Percentiles rank a stretch among this genome's conserved stretches.
phyloP scores from a whole-genome alignment of 2,329 filamentous ascomycete genomes.

The Calonectria crousiana region DNA sequence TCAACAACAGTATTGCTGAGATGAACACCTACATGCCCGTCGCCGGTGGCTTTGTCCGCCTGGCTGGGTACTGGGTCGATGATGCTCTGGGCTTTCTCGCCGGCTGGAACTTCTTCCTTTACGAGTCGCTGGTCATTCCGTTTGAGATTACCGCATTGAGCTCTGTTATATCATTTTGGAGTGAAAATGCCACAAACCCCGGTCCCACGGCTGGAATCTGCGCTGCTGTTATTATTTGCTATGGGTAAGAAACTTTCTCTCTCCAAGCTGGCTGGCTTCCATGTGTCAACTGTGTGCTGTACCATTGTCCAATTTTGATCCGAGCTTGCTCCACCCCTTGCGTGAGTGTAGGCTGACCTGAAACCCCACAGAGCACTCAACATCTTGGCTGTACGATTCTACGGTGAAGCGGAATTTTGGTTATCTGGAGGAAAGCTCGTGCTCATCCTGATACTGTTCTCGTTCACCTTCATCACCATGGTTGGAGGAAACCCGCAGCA shows the following conservation, averaged over 20 bases:
- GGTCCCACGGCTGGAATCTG: constrained; percentile 76
- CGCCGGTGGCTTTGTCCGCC: constrained; percentile 72
- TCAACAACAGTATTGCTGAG: constrained; percentile 76
- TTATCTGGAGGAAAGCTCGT: constrained; percentile 73
- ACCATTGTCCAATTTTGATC: background rate
- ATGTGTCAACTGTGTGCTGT: background rate
- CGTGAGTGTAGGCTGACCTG: constrained; percentile 6
- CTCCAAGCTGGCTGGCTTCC: background rate
- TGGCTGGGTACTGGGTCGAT: constrained; percentile 75
- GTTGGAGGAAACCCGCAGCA: constrained; percentile 79
- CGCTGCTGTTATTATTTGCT: constrained; percentile 65
- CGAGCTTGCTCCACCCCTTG: background rate
- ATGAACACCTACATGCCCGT: constrained; percentile 74
- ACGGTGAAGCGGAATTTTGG: constrained; percentile 81
- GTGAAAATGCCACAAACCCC: constrained; percentile 64
- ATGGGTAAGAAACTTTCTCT: constrained; percentile 61
- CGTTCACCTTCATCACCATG: constrained; percentile 85
- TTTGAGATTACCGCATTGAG: constrained; percentile 59
- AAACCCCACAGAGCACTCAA: constrained; percentile 63
- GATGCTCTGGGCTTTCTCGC: constrained; percentile 70
- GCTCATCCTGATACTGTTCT: constrained; percentile 75
- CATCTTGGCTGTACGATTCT: constrained; percentile 73
- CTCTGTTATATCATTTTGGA: constrained; percentile 57
- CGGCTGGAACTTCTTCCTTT: constrained; percentile 60
- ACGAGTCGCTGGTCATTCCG: constrained; percentile 57